Conservation (phyloP, 495 filamentous ascomycete species). For the Penicillium bovifimosum region DNA sequence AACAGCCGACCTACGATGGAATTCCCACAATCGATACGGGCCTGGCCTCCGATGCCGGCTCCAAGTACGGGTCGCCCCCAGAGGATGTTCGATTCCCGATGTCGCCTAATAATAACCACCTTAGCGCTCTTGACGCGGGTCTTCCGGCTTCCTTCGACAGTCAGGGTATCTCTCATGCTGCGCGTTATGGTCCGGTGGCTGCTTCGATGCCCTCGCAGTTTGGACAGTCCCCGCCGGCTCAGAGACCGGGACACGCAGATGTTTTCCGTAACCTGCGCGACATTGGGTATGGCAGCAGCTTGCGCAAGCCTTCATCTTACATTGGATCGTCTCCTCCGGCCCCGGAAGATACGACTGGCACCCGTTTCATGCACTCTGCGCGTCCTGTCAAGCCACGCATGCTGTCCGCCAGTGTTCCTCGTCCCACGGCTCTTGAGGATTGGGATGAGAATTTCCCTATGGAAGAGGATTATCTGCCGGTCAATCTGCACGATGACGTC, state of each 20-base stretch:
- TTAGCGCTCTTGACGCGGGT: slow-evolving; percentile 87
- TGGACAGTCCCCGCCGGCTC: slow-evolving; percentile 72
- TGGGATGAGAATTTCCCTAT: slow-evolving; percentile 85
- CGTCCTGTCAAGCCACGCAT: slow-evolving; percentile 60
- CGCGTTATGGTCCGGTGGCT: slow-evolving; percentile 84
- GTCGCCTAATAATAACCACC: slow-evolving; percentile 59
- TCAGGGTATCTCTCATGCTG: slow-evolving; percentile 87
- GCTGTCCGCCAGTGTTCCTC: slow-evolving; percentile 74
- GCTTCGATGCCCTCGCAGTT: slow-evolving; percentile 92
- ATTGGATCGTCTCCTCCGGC: slow-evolving; percentile 63
- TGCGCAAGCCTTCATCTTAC: slow-evolving; percentile 45
- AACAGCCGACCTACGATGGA: slow-evolving; percentile 42
- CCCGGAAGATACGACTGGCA: slow-evolving; percentile 51
- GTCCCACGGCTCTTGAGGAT: slow-evolving; percentile 58
- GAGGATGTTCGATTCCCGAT: slow-evolving; percentile 66
- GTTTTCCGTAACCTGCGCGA: slow-evolving; percentile 75
- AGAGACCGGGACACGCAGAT: slow-evolving; percentile 54
- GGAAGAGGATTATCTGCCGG: slow-evolving; percentile 89
- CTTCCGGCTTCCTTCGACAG: slow-evolving; percentile 95
- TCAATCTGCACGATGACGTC: slow-evolving; percentile 84
- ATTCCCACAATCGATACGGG: slow-evolving; percentile 78
- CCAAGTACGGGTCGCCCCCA: slow-evolving; percentile 82
- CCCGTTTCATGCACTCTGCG: slow-evolving; percentile 79
- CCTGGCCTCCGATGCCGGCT: slow-evolving; percentile 67
- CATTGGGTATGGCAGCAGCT: slow-evolving; percentile 74